Evolutionary conservation across 768 basidiomycete genomes (phyloP), one percentile per base, ranked within the genome.

Genomic region (Kwoniella bestiolae): DNA sequence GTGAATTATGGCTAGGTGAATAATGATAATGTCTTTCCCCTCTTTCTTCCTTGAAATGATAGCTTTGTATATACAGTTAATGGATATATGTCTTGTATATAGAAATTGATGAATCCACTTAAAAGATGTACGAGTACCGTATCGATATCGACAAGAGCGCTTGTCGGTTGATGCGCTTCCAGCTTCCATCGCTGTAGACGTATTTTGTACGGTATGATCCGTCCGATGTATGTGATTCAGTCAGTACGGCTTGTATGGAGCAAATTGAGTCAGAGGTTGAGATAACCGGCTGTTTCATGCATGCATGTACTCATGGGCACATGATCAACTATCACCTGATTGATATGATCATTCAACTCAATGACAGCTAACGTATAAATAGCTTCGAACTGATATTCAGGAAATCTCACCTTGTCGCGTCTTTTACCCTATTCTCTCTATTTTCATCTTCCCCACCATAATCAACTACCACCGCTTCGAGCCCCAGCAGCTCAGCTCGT

Each of bases 401-500:
- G n/a, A n/a, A n/a, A n/a, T n/a, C n/a, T n/a, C n/a, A n/a, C n/a
- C n/a, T n/a, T n/a, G 49, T 51, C 52, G 52, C 52, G 52, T 55
- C 52, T 55, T 23, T 55, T 23, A 21, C 52, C 52, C 29, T 55
- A 26, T 51, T 55, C 18, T 21, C 3, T 51, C 29, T 51, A 9
- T 51, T 29, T 32, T 32, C 52, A 55, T 55, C 32, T 34, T 55
- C 31, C 52, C 29, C 29, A 32, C 29, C 29, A 12, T 47, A 5
- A 21, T 47, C 46, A n/a, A 25, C 46, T 21, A 26, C 23, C 12
- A 52, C 50, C 50, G 31, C 52, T 34, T 2, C 5, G 32, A 55
- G 31, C 52, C n/a, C 52, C 51, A 18, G 18, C 52, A 4, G 38
- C n/a, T 47, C 46, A 47, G 31, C 52, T 55, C 52, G 34, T 55